A percentile compares a stretch with the other conserved stretches of the same genome.
These are phyloP conservation scores for Sphagnum contortum DNA, from an alignment of 225 moss, liverwort and hornwort genomes.

Conservation along the genomic window DNA sequence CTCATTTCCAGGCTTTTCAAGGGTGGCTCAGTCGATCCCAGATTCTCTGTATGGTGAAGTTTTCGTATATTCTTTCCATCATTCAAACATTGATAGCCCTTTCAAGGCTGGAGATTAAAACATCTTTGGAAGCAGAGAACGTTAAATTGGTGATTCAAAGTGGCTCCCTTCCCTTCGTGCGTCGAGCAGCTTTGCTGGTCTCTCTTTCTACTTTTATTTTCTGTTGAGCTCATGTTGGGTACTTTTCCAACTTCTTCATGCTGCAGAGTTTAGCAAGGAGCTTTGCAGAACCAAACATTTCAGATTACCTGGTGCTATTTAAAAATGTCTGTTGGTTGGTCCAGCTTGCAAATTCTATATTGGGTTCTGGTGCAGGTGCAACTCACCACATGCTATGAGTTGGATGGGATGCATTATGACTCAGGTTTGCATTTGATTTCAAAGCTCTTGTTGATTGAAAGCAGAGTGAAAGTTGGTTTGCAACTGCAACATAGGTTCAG, in stretches of 20 bases:
- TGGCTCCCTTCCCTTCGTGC: conserved; percentile 71
- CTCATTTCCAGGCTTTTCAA: conserved; percentile 51
- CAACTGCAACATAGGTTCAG: no score
- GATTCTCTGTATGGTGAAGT: conserved; percentile 63
- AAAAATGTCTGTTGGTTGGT: no score
- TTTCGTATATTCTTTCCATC: conserved; percentile 54
- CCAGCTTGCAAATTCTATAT: no score
- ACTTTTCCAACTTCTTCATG: no score
- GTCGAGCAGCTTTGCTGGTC: conserved; percentile 85
- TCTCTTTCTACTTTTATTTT: neutral
- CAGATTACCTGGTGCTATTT: no score
- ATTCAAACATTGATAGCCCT: conserved; percentile 70
- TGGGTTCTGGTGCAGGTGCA: conserved; percentile 30
- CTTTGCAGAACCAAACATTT: no score
- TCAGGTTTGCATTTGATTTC: no score
- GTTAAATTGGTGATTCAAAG: conserved; percentile 34
- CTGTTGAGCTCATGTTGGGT: no score
- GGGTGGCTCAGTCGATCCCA: conserved; percentile 75
- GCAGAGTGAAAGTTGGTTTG: no score
- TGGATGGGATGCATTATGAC: conserved; percentile 12
- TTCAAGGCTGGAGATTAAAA: conserved; percentile 21
- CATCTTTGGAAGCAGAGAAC: no score
- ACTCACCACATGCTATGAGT: conserved; percentile 25
- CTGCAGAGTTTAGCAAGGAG: no score
- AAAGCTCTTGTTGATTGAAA: no score